phyloP scores from a whole-genome alignment of 2,329 filamentous ascomycete genomes.

The Cercospora brassicicola region DNA sequence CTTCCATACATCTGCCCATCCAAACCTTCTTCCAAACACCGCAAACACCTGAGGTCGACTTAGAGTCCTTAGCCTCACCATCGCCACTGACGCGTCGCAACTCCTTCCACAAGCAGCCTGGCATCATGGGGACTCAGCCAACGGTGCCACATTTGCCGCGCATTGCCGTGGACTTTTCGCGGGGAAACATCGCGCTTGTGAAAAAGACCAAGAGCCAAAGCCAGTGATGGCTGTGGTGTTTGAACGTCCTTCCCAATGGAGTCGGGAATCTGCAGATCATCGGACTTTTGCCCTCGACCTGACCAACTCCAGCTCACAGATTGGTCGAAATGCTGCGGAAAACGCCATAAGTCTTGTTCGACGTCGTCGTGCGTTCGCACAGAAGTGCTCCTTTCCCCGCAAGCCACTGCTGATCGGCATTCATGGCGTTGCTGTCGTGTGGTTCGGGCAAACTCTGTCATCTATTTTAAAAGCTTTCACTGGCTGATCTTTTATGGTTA shows the following conservation, averaged over 20 bases:
- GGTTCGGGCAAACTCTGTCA: background rate
- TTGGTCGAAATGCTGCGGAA: background rate
- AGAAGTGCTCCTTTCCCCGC: background rate
- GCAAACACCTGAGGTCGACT: background rate
- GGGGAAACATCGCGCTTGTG: background rate
- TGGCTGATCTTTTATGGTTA: conserved; percentile 4
- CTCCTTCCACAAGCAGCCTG: background rate
- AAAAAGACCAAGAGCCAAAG: background rate
- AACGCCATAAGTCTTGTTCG: background rate
- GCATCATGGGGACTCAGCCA: background rate
- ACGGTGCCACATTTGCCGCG: background rate
- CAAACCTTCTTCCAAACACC: background rate
- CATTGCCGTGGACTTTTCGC: background rate
- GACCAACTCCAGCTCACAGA: background rate
- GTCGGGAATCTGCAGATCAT: background rate
- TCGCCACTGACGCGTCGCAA: background rate
- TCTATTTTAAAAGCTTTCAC: background rate
- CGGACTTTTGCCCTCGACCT: background rate
- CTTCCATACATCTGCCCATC: background rate
- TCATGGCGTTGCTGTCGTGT: background rate
- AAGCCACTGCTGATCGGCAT: background rate
- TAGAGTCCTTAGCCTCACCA: background rate
- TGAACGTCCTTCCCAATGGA: background rate
- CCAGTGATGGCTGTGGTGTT: background rate
- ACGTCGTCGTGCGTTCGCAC: background rate